Evolutionary conservation across 2,329 filamentous ascomycete genomes (phyloP), one percentile per base, ranked within the genome.

Genomic region (Lecanicillium sp.): DNA sequence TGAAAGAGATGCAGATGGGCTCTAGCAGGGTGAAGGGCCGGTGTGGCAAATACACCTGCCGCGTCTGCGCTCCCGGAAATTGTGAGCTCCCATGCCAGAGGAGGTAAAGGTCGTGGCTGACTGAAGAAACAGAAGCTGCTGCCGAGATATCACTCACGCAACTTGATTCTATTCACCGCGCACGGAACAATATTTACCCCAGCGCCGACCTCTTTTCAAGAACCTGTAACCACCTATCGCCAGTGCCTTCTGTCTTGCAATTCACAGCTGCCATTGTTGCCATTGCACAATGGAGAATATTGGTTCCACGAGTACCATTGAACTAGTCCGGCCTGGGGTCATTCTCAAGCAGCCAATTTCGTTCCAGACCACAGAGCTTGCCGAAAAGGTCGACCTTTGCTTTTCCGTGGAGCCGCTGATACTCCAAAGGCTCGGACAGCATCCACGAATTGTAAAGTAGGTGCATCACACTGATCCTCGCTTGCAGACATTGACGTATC

Each of bases 401-500:
- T 41, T 41, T 41, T 41, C 39, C 21, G 39, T 41, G 17, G 39
- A 41, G 39, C 39, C 39, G 5, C 26, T 21, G 20, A 41, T 41
- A 11, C 39, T 41, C 39, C 17, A 41, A 30, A 41, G 39, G 26
- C 39, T 41, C 21, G 39, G 39, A 21, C 39, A 41, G n/a, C 39
- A 41, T 41, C 39, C 39, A 8, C 24, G 26, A 21, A 41, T 41
- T 41, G 39, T 41, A 30, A 41, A 41, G 39, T 41, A 30, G n/a
- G n/a, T 15, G 21, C 15, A 4, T 19, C 12, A 40, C 37, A 40
- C 23, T 26, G 11, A 27, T 24, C 17, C 15, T 30, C 10, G 26
- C 30, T 20, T n/a, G 29, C 39, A 30, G 17, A 21, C 30, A n/a
- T 8, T 20, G 2, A 30, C 5, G 26, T 41, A 20, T 8, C 15